Conservation (phyloP, 495 filamentous ascomycete genomes). For the Penicillium antarcticum region DNA sequence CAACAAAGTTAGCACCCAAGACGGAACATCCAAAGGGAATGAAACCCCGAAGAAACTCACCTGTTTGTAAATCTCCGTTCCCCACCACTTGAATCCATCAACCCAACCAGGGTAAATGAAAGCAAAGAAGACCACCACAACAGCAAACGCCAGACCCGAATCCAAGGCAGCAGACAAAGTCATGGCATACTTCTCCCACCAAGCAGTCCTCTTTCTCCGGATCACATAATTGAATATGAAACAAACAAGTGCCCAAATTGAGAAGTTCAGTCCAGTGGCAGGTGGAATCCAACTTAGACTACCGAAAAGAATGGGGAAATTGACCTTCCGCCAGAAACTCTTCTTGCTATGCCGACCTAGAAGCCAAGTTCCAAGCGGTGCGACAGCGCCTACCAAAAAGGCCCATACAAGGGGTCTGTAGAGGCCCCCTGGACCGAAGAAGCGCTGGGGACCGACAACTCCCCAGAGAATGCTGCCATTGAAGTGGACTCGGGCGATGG, state of each 20-base stretch:
- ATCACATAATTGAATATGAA: constrained; percentile 78
- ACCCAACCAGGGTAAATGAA: constrained; percentile 26
- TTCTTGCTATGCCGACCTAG: constrained; percentile 52
- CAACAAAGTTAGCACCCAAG: not conserved
- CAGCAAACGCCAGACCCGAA: constrained; percentile 72
- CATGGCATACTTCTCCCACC: constrained; percentile 92
- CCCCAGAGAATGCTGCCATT: constrained; percentile 89
- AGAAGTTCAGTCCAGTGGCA: constrained; percentile 44
- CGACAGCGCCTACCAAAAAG: constrained; percentile 69
- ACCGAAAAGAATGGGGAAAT: constrained; percentile 42
- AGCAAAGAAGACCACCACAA: constrained; percentile 80
- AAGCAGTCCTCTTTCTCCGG: constrained; percentile 57
- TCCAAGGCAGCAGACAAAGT: constrained; percentile 79
- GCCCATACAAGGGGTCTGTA: constrained; percentile 62
- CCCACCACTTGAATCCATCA: constrained; percentile 27
- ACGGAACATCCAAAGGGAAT: not conserved
- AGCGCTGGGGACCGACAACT: constrained; percentile 71
- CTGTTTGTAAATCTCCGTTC: constrained; percentile 30
- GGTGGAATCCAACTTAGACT: constrained; percentile 72
- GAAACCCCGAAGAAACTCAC: not conserved
- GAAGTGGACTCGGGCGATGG: constrained; percentile 84
- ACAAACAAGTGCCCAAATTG: constrained; percentile 58
- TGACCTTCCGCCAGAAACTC: constrained; percentile 36
- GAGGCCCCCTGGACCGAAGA: constrained; percentile 66
- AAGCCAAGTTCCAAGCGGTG: constrained; percentile 66